A percentile compares a stretch with the other conserved stretches of the same genome.
These are phyloP conservation scores for Angophora floribunda DNA, from an alignment of 345 rosid genomes.

Conservation along the genomic window DNA sequence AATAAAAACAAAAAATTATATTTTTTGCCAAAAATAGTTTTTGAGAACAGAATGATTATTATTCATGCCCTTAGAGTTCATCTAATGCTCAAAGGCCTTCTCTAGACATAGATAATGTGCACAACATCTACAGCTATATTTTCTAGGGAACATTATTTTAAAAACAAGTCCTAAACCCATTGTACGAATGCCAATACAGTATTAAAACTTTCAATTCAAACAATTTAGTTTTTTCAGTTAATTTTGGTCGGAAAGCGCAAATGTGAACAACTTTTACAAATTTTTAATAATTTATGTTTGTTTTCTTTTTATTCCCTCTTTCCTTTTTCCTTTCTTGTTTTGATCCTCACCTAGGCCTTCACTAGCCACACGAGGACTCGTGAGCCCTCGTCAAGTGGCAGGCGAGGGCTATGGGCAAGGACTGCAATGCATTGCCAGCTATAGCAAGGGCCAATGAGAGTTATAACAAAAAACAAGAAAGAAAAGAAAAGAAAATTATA, in stretches of 20 bases:
- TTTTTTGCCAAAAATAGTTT: no score
- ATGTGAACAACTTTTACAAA: not conserved
- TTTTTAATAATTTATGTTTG: no score
- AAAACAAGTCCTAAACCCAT: fast-evolving
- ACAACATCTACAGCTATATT: not conserved
- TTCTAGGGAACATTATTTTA: not conserved
- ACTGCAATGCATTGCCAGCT: fast-evolving
- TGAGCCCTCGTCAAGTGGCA: fast-evolving
- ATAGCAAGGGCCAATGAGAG: fast-evolving
- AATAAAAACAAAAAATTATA: no score
- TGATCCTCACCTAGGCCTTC: not conserved
- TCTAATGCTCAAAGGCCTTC: no score
- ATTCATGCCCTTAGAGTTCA: no score
- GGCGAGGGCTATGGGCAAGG: fast-evolving
- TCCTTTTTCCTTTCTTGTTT: no score
- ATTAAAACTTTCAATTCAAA: not conserved
- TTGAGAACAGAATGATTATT: no score
- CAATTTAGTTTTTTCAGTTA: fast-evolving
- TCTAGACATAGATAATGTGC: no score
- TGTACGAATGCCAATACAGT: no score
- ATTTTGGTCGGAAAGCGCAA: fast-evolving
- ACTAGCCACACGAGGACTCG: fast-evolving
- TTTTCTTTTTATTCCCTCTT: no score
- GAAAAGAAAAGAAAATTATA: not conserved
- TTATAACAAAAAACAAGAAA: not conserved